These are phyloP conservation scores for Gossypium trilobum DNA, from an alignment of 441 rosid species.

Conservation along the genomic window DNA sequence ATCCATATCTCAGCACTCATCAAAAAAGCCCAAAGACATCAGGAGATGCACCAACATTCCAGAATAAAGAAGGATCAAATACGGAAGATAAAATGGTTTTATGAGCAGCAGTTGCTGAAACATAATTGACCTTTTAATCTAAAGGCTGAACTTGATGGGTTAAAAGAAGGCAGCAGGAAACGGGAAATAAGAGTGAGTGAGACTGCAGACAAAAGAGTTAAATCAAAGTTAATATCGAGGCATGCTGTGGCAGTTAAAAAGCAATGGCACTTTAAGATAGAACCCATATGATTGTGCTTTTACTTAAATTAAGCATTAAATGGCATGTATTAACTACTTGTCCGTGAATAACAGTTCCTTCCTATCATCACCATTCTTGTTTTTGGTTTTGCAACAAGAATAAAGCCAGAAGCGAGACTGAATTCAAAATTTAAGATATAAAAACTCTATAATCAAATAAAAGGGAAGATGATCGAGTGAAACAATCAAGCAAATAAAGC, in stretches of 20 bases:
- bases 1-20: not conserved
- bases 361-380: not conserved
- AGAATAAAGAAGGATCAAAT: not conserved
- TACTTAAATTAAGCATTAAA: not conserved
- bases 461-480: not conserved
- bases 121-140: not conserved
- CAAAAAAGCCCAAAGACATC: not conserved
- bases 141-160: not conserved
- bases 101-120: not conserved
- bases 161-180: not conserved
- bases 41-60: not conserved
- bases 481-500: not conserved
- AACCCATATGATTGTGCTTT: not conserved
- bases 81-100: not conserved
- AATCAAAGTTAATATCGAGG: not conserved
- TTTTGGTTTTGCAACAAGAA: not conserved
- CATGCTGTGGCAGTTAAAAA: not conserved
- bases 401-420: not conserved
- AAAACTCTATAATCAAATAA: not conserved
- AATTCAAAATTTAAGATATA: not conserved
- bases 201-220: not conserved
- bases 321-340: not conserved
- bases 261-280: not conserved
- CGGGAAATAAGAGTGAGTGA: not conserved
- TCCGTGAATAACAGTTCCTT: not conserved